Evolutionary conservation across 768 basidiomycete genomes (phyloP), one percentile per base, ranked within the genome.

Genomic region (Psilocybe azurescens): DNA sequence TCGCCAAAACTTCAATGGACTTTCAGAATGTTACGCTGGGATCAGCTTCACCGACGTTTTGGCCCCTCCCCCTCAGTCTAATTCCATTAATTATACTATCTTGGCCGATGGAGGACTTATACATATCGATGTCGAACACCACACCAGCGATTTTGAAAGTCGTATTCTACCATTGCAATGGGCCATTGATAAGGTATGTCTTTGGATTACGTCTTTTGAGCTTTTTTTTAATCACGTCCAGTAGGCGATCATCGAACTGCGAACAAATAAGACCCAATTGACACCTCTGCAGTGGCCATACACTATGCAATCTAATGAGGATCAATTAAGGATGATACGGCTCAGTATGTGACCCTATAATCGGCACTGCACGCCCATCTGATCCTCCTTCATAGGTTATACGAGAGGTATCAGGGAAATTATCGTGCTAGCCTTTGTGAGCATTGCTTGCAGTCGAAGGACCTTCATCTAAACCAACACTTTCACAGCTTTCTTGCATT

Each of bases 261-360:
- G 81, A 62, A 87, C 90, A 0, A 89, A 89, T 2, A 72, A 79
- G 6, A 70, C 76, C 5, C 75, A 85, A 6, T 81, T 83, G 10
- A 83, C 84, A 0, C 91, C 91, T 3, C 72, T 84, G 38, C 86
- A 91, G 72, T 91, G 89, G 89, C 89, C 90, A 0, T 94, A 84
- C 70, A 86, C 87, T 0, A 81, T 83, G 61, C 83, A 86, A 66
- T 89, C 89, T 0, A 90, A 92, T 56, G 77, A 86, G 49, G 81
- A 91, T 57, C 88, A 91, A 65, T 65, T 70, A 18, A 85, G 81
- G 11, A 46, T 73, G 13, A 83, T 82, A 38, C 84, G 91, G 29
- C 73, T 89, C 3, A 86, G 88, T 88, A 54, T 9, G 83, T 80
- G 24, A 8, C 41, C 1, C 20, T 11, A 39, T 9, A 28, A 5